These are phyloP conservation scores for Phoma sp. DNA, from an alignment of 2,329 filamentous ascomycete genomes.

Conservation along the genomic window DNA sequence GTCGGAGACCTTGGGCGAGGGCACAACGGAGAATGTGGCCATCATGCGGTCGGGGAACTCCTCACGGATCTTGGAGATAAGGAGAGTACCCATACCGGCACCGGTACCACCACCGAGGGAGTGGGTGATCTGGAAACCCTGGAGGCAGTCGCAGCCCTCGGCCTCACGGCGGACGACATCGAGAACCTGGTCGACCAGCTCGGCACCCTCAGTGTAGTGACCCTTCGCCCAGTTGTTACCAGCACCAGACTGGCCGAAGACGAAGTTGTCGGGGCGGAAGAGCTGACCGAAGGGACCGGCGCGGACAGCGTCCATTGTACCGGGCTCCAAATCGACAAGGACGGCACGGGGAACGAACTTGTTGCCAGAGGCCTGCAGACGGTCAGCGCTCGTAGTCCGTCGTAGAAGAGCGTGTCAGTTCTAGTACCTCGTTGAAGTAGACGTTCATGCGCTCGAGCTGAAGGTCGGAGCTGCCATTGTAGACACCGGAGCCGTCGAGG, in stretches of 20 bases:
- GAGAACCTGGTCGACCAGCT: constrained; percentile 97
- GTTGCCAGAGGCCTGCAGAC: constrained; percentile 83
- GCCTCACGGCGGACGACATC: constrained; percentile 99
- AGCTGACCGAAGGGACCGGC: constrained; percentile 98
- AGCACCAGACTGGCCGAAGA: constrained; percentile 98
- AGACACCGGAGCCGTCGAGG: constrained; percentile 95
- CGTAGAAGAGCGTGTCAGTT: constrained; percentile 22
- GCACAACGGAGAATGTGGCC: constrained; percentile 99
- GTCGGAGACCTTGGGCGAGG: constrained; percentile 99
- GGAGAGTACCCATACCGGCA: constrained; percentile 99
- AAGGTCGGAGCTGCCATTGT: constrained; percentile 97
- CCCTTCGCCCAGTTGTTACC: constrained; percentile 99
- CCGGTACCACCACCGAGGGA: constrained; percentile 99
- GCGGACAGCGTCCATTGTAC: constrained; percentile 99
- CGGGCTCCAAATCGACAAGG: constrained; percentile 98
- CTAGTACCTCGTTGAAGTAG: constrained; percentile 90
- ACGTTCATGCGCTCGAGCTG: constrained; percentile 99
- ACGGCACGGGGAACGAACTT: constrained; percentile 99
- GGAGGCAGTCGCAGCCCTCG: constrained; percentile 98
- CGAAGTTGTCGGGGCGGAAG: constrained; percentile 99
- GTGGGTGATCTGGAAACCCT: constrained; percentile 99
- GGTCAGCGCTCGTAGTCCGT: constrained; percentile 31
- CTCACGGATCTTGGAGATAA: constrained; percentile 99
- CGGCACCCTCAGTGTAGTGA: constrained; percentile 99
- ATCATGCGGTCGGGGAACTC: constrained; percentile 99